A percentile compares a stretch with the other conserved stretches of the same genome.
Conservation (phyloP, 495 filamentous ascomycete genomes). For the Aspergillus olivimuriae region DNA sequence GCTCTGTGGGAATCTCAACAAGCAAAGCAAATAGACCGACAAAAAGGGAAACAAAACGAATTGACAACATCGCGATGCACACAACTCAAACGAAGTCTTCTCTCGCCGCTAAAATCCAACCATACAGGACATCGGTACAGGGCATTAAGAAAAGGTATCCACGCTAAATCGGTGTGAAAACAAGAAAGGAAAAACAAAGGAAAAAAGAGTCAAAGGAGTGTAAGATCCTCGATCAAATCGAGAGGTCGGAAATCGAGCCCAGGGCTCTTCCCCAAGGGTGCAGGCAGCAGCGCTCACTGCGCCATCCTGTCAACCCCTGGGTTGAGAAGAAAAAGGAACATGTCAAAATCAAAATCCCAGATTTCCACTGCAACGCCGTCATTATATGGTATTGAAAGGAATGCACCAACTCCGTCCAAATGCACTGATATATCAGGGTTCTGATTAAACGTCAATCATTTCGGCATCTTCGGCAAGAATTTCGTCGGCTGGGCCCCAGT, state of each 20-base stretch:
- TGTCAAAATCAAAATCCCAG: constrained; percentile 15
- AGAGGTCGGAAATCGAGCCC: constrained; percentile 10
- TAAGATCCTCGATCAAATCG: constrained; percentile 6
- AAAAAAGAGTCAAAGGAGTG: constrained; percentile 15
- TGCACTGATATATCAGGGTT: constrained; percentile 29
- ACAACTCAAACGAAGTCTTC: constrained; percentile 14
- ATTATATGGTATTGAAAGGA: constrained; percentile 32
- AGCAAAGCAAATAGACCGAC: constrained; percentile 20
- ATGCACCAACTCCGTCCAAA: constrained; percentile 36
- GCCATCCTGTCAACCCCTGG: not conserved
- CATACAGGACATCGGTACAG: constrained; percentile 11
- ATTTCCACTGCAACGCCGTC: constrained; percentile 24
- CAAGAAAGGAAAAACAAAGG: constrained; percentile 22
- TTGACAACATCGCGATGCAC: constrained; percentile 16
- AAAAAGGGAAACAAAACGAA: constrained; percentile 18
- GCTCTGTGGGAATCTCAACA: constrained; percentile 19
- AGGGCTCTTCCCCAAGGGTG: too few species aligned
- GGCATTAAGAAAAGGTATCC: constrained; percentile 7
- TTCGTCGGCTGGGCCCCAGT: constrained; percentile 81
- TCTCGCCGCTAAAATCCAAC: constrained; percentile 13
- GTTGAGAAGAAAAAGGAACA: constrained; percentile 9
- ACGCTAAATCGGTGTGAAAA: constrained; percentile 18
- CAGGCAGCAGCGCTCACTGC: too few species aligned
- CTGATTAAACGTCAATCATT: constrained; percentile 63
- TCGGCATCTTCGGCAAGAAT: constrained; percentile 63